These are phyloP conservation scores for Komagataella ulmi DNA, from an alignment of 805 yeast genomes.

Conservation along the genomic window DNA sequence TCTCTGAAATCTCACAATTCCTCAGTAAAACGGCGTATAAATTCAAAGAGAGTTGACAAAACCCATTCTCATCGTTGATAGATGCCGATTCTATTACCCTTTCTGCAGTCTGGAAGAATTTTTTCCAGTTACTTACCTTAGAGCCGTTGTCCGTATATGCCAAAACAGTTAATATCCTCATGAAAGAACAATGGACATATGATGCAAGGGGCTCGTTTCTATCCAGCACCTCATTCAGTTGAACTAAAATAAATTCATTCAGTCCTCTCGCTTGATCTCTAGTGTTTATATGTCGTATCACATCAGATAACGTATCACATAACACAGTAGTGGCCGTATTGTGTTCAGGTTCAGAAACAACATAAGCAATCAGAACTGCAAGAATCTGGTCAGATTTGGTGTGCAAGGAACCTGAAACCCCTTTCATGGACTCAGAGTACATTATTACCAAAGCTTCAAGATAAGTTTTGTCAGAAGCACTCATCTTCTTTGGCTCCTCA, in stretches of 20 bases:
- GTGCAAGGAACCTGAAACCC: conserved; percentile 62
- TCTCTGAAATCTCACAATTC: conserved; percentile 11
- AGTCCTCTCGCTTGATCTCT: neutral
- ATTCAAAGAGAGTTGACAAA: neutral
- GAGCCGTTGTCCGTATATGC: conserved; percentile 61
- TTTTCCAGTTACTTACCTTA: conserved; percentile 42
- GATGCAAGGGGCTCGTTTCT: neutral
- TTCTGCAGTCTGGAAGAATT: conserved; percentile 7
- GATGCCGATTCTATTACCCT: conserved; percentile 3
- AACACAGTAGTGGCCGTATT: neutral
- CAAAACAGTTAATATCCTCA: conserved; percentile 10
- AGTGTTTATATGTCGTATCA: neutral
- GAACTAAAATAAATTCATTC: neutral
- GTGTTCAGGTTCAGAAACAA: neutral
- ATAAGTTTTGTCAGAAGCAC: conserved; percentile 26
- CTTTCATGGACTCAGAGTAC: conserved; percentile 61
- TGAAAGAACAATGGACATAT: neutral
- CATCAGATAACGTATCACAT: neutral
- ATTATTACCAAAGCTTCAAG: conserved; percentile 45
- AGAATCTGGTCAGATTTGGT: conserved; percentile 25
- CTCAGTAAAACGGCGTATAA: neutral
- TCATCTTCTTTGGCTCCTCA: conserved; percentile 6
- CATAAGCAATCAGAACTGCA: neutral
- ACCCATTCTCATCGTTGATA: neutral
- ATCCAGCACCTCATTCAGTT: neutral